A percentile compares a stretch with the other conserved stretches of the same genome.
Conservation (phyloP, 2,329 filamentous ascomycete species). For the Cladosporium sphaerospermum region DNA sequence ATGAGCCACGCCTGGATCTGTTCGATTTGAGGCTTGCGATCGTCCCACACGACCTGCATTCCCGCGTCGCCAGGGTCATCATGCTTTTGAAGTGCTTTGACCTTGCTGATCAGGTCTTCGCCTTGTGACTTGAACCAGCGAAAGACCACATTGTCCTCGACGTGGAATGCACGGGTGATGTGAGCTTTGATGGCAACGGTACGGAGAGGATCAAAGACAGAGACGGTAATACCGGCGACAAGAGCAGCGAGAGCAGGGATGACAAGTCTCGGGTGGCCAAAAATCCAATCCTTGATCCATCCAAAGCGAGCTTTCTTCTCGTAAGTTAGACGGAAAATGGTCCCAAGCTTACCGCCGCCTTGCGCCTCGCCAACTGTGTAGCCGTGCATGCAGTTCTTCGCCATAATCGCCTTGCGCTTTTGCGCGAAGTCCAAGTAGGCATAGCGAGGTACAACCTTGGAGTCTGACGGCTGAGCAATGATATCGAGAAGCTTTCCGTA, state of each 20-base stretch:
- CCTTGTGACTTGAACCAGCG: slow-evolving; percentile 75
- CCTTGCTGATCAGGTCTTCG: slow-evolving; percentile 51
- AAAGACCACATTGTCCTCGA: slow-evolving; percentile 67
- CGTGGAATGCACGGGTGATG: slow-evolving; percentile 68
- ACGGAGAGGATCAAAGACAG: slow-evolving; percentile 88
- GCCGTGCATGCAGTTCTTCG: slow-evolving; percentile 87
- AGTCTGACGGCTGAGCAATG: slow-evolving; percentile 71
- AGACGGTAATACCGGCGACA: slow-evolving; percentile 73
- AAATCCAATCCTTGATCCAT: slow-evolving; percentile 81
- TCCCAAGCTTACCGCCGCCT: slow-evolving; percentile 70
- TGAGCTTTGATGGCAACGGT: slow-evolving; percentile 89
- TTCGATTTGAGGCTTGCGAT: slow-evolving; percentile 73
- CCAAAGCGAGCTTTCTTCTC: slow-evolving; percentile 70
- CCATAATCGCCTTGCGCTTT: slow-evolving; percentile 73
- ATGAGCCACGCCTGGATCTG: slow-evolving; percentile 79
- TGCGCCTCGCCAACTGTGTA: slow-evolving; percentile 60
- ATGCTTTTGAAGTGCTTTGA: slow-evolving; percentile 37
- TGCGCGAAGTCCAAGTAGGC: slow-evolving; percentile 72
- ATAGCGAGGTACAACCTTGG: slow-evolving; percentile 74
- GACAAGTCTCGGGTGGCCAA: slow-evolving; percentile 78
- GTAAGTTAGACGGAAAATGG: slow-evolving; percentile 74
- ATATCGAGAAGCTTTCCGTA: slow-evolving; percentile 93
- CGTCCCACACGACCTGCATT: slow-evolving; percentile 78
- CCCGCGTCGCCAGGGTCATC: slow-evolving; percentile 56
- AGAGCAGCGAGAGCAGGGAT: slow-evolving; percentile 77